Evolutionary conservation across 805 yeast species (phyloP).

Genomic region (Kluyveromyces wickerhamii): DNA sequence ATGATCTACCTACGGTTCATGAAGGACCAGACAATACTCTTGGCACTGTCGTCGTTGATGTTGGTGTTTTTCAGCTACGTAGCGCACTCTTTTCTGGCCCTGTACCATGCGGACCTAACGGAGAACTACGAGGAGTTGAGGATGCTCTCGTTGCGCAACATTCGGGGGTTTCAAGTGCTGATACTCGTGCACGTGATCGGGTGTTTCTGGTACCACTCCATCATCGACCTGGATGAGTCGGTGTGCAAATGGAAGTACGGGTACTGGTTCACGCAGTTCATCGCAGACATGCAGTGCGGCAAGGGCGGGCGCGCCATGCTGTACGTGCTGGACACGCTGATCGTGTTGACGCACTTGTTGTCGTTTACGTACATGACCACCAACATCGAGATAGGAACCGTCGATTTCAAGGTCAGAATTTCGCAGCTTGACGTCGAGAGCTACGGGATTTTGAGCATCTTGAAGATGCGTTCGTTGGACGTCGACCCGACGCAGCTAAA

Average conservation of each 20-base stretch:
- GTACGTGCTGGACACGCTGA: conserved; percentile 12
- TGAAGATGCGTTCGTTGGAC: conserved; percentile 12
- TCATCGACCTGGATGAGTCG: conserved; percentile 10
- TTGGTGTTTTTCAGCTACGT: conserved; percentile 2
- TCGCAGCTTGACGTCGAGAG: conserved; percentile 9
- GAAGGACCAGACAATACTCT: conserved; percentile 16
- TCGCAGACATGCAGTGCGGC: conserved; percentile 16
- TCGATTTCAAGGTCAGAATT: conserved; percentile 4
- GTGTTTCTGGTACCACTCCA: conserved; percentile 12
- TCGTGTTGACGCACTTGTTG: conserved; percentile 10
- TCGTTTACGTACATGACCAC: conserved; percentile 3
- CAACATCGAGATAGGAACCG: conserved; percentile 1
- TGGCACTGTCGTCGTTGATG: conserved; percentile 12
- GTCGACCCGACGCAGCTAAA: conserved; percentile 2
- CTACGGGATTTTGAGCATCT: conserved; percentile 15
- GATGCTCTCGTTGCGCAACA: conserved; percentile 12
- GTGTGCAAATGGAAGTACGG: conserved; percentile 13
- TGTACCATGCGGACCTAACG: conserved; percentile 6
- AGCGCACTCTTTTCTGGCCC: conserved; percentile 2
- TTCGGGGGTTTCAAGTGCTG: conserved; percentile 13
- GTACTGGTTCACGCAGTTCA: conserved; percentile 11
- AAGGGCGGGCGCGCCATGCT: conserved; percentile 12
- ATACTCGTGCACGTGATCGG: conserved; percentile 12
- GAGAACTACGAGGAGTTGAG: conserved; percentile 8
- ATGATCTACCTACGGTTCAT: conserved; percentile 17